These are phyloP conservation scores for Vaccinium vitisidaea DNA, from an alignment of 148 eudicot genomes.

Conservation along the genomic window DNA sequence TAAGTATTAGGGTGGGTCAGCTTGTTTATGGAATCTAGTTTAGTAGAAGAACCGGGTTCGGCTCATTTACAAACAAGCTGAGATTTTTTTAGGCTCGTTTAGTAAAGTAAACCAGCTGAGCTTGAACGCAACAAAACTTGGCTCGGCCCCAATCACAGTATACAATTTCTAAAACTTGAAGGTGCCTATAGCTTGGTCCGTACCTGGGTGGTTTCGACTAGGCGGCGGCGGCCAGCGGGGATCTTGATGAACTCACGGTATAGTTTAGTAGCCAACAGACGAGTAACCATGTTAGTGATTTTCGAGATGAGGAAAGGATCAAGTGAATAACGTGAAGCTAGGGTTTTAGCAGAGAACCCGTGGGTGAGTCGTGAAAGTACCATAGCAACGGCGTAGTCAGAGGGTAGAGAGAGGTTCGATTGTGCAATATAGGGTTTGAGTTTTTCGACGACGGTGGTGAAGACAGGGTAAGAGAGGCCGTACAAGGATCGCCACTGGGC, in stretches of 20 bases:
- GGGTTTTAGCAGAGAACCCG: conserved; percentile 56
- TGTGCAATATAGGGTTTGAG: conserved; percentile 73
- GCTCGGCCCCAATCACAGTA: too few relatives aligned
- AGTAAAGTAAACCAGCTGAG: too few relatives aligned
- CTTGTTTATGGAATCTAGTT: too few relatives aligned
- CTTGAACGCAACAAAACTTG: too few relatives aligned
- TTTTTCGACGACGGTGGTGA: conserved; percentile 75
- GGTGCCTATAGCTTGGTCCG: neutral
- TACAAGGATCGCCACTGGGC: conserved; percentile 73
- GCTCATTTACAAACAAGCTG: too few relatives aligned
- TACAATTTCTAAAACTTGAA: too few relatives aligned
- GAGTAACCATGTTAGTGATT: conserved; percentile 93
- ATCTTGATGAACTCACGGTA: conserved; percentile 88
- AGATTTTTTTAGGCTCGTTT: too few relatives aligned
- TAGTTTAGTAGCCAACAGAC: conserved; percentile 77
- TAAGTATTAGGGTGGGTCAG: too few relatives aligned
- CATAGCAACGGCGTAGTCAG: conserved; percentile 95
- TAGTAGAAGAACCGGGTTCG: too few relatives aligned
- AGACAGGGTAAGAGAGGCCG: conserved; percentile 84
- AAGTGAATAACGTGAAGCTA: conserved; percentile 64
- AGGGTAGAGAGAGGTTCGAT: conserved; percentile 77
- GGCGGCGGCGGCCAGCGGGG: conserved; percentile 66
- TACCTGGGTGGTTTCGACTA: conserved; percentile 51
- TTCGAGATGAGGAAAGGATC: conserved; percentile 88
- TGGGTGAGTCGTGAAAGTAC: conserved; percentile 74